Evolutionary conservation across 805 yeast species (phyloP).

Genomic region (Candida dajiaensis): DNA sequence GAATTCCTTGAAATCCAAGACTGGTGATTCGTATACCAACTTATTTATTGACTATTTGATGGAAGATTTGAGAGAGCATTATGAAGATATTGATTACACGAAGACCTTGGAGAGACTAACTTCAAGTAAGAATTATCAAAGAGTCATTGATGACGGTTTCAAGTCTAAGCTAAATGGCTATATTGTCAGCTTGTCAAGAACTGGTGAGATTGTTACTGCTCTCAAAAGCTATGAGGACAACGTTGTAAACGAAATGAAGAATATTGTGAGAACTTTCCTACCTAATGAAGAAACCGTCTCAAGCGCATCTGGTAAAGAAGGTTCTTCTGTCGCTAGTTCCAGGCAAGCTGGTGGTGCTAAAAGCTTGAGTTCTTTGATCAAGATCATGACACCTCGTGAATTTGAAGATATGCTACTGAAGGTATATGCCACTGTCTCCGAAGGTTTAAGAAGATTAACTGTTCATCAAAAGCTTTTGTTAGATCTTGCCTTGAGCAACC

Average conservation of each 20-base stretch:
- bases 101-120: slow-evolving; percentile 46
- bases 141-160: slow-evolving; percentile 32
- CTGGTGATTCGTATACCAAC: slow-evolving; percentile 62
- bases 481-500: slow-evolving; percentile 53
- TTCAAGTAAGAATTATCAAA: slow-evolving; percentile 27
- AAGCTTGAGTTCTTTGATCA: slow-evolving; percentile 39
- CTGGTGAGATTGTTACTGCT: slow-evolving; percentile 57
- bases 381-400: slow-evolving; percentile 64
- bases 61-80: slow-evolving; percentile 56
- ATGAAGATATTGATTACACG: slow-evolving; percentile 38
- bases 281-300: slow-evolving; percentile 41
- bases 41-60: slow-evolving; percentile 51
- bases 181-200: slow-evolving; percentile 51
- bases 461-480: slow-evolving; percentile 75
- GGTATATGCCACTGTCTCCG: slow-evolving; percentile 60
- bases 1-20: slow-evolving; percentile 48
- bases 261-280: slow-evolving; percentile 57
- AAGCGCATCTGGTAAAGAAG: slow-evolving; percentile 9
- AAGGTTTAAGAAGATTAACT: slow-evolving; percentile 66
- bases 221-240: slow-evolving; percentile 60
- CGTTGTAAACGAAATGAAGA: slow-evolving; percentile 65
- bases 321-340: slow-evolving; percentile 5
- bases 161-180: slow-evolving; percentile 39
- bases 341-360: slow-evolving; percentile 22
- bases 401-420: slow-evolving; percentile 64